These are phyloP conservation scores for Neofusicoccum laricinum DNA, from an alignment of 2,329 filamentous ascomycete genomes.

Conservation along the genomic window DNA sequence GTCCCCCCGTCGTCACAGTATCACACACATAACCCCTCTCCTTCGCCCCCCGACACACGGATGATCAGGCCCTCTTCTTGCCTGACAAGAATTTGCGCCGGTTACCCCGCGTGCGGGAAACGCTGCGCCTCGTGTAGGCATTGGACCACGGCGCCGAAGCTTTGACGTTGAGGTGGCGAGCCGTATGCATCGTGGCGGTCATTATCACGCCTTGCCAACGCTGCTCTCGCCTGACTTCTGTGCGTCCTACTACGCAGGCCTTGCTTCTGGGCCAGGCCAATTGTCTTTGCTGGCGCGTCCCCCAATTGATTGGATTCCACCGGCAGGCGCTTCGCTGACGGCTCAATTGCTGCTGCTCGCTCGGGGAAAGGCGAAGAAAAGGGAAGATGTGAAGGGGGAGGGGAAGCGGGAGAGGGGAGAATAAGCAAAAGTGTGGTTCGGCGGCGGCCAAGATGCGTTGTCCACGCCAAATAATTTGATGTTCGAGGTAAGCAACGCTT, in stretches of 20 bases:
- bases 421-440: too few relatives aligned
- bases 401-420: too few relatives aligned
- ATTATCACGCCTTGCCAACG: constrained; percentile 22
- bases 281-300: too few relatives aligned
- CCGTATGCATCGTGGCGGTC: constrained; percentile 28
- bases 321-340: too few relatives aligned
- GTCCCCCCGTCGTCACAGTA: constrained; percentile 25
- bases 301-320: too few relatives aligned
- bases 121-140: constrained; percentile 22
- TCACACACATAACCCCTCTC: constrained; percentile 21
- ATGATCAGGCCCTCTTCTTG: constrained; percentile 24
- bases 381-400: too few relatives aligned
- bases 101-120: constrained; percentile 28
- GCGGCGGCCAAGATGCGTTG: too few relatives aligned
- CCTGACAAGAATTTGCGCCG: constrained; percentile 31
- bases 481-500: too few relatives aligned
- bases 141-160: constrained; percentile 20
- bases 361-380: too few relatives aligned
- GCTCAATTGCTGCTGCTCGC: too few relatives aligned
- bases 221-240: neutral
- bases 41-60: neutral
- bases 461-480: too few relatives aligned
- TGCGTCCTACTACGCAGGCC: neutral
- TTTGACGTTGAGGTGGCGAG: constrained; percentile 32
- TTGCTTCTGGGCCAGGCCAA: too few relatives aligned